Conservation (phyloP, 345 rosid species). For the Gossypium herbaceum region DNA sequence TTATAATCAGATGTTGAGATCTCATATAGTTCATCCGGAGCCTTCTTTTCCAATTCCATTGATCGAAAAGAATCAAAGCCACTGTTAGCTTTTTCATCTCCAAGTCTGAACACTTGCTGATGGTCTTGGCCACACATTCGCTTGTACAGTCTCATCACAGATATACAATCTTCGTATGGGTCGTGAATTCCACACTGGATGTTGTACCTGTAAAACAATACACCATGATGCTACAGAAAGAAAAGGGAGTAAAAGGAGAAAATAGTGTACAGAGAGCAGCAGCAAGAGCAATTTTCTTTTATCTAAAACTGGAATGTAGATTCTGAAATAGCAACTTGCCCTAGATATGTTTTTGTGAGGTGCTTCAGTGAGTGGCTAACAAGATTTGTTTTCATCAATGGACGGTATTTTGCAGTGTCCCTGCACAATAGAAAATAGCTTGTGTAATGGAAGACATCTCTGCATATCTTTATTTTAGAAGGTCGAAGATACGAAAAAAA, state of each 20-base stretch:
- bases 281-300: not conserved
- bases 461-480: not conserved
- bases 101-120: conserved; percentile 21
- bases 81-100: conserved; percentile 7
- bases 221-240: not conserved
- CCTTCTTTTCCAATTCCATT: conserved; percentile 57
- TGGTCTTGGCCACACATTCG: conserved; percentile 57
- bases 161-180: conserved; percentile 64
- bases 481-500: not conserved
- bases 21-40: conserved; percentile 47
- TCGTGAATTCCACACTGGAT: conserved; percentile 56
- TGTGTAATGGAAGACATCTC: not conserved
- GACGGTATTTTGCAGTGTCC: conserved; percentile 72
- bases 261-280: not conserved
- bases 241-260: not conserved
- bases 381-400: conserved; percentile 70
- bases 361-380: conserved; percentile 75
- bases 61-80: conserved; percentile 39
- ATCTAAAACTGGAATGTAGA: not conserved
- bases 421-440: conserved; percentile 30
- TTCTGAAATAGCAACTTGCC: conserved; percentile 36
- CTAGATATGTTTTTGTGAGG: conserved; percentile 59
- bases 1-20: conserved; percentile 49
- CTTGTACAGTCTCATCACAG: conserved; percentile 72
- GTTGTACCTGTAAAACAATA: conserved; percentile 41